phyloP scores from a whole-genome alignment of 139 green algal genomes.

The Eudorina sp. region DNA sequence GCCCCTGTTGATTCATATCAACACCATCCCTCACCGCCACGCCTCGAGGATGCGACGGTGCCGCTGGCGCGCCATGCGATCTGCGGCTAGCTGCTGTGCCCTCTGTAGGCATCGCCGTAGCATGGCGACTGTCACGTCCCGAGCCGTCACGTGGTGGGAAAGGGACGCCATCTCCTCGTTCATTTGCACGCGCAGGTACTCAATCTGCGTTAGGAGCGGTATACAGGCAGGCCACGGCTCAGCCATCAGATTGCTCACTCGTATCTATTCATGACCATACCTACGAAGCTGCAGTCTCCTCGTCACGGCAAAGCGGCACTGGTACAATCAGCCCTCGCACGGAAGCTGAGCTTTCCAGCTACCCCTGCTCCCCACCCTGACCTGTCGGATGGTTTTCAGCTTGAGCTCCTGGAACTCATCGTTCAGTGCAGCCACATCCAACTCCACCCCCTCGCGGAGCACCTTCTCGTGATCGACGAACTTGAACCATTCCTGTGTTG shows the following conservation, averaged over 20 bases:
- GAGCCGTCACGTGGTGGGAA: not conserved
- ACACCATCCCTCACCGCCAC: constrained; percentile 33
- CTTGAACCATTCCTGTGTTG: constrained; percentile 50
- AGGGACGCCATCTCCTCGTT: constrained; percentile 64
- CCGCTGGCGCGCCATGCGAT: constrained; percentile 17
- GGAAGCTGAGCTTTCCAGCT: not conserved
- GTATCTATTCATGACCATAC: too few relatives aligned
- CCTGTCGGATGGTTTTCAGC: constrained; percentile 69
- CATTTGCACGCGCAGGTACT: constrained; percentile 69
- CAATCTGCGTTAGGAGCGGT: too few relatives aligned
- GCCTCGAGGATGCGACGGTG: constrained; percentile 11
- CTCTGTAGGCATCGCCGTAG: constrained; percentile 10
- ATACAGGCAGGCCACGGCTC: too few relatives aligned
- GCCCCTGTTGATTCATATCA: too few relatives aligned
- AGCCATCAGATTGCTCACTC: too few relatives aligned
- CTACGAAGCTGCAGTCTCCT: too few relatives aligned
- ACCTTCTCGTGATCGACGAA: constrained; percentile 82
- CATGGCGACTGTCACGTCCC: not conserved
- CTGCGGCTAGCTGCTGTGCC: constrained; percentile 39
- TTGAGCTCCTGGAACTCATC: constrained; percentile 68
- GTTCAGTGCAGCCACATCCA: constrained; percentile 60
- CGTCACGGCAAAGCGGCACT: too few relatives aligned
- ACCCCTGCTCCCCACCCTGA: not conserved
- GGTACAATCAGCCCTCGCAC: too few relatives aligned
- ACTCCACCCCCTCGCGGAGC: constrained; percentile 63